Conservation (phyloP, 345 rosid genomes). For the Alliaria petiolata region DNA sequence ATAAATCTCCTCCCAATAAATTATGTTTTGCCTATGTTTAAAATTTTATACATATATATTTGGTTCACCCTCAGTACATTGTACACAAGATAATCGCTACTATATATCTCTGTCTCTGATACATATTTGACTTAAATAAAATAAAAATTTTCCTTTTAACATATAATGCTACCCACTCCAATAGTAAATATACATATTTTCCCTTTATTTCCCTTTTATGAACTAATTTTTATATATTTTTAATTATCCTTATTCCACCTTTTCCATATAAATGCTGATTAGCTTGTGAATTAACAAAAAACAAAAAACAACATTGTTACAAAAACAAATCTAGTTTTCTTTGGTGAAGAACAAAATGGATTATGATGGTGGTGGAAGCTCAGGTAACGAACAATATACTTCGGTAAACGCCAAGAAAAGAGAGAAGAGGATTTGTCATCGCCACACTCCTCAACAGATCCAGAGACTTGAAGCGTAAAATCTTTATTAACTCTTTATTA, state of each 20-base stretch:
- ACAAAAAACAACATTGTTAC: not conserved
- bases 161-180: not conserved
- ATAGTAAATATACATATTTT: not conserved
- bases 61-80: not conserved
- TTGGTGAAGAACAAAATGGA: constrained; percentile 13
- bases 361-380: constrained; percentile 23
- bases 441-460: constrained; percentile 54
- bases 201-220: not conserved
- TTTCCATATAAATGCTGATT: constrained; percentile 4
- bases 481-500: not conserved
- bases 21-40: not conserved
- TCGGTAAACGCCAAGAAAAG: constrained; percentile 16
- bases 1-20: not conserved
- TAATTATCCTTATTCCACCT: not conserved
- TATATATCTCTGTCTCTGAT: not conserved
- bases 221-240: not conserved
- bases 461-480: constrained; percentile 53
- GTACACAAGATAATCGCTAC: not conserved
- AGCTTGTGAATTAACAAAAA: constrained; percentile 2
- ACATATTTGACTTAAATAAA: not conserved
- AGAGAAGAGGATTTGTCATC: constrained; percentile 31
- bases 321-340: not conserved
- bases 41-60: not conserved
- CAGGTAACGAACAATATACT: constrained; percentile 38
- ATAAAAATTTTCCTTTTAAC: not conserved